phyloP scores from a whole-genome alignment of 192 early-diverging fungal species.

The Mortierella hygrophila region DNA sequence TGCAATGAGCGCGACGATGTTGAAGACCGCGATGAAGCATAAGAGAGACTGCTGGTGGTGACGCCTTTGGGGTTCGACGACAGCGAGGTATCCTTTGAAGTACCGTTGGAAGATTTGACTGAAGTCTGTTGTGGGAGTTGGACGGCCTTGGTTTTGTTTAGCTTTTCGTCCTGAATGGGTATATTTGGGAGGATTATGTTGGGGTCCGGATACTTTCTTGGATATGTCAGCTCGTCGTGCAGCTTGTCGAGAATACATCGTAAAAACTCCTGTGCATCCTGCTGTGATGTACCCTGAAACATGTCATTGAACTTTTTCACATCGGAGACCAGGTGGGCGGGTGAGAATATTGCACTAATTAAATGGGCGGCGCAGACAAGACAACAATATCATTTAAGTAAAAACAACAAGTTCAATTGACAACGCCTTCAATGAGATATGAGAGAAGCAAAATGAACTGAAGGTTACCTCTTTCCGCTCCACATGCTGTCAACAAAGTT shows the following conservation, averaged over 20 bases:
- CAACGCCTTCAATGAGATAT: background rate
- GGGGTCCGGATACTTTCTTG: constrained; percentile 18
- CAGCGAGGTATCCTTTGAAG: constrained; percentile 3
- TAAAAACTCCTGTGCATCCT: constrained; percentile 61
- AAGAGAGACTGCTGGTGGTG: constrained; percentile 39
- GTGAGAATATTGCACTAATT: constrained; percentile 51
- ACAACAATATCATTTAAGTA: background rate
- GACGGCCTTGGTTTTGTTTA: constrained; percentile 5
- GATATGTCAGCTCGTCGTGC: constrained; percentile 59
- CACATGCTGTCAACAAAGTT: constrained; percentile 56
- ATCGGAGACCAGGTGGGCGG: constrained; percentile 44
- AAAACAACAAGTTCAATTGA: background rate
- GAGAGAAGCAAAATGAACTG: too few relatives aligned
- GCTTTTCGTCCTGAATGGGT: constrained; percentile 32
- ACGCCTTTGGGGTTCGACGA: constrained; percentile 15
- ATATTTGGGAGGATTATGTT: constrained; percentile 10
- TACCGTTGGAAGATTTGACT: background rate
- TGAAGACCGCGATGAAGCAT: constrained; percentile 41
- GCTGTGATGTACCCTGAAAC: constrained; percentile 54
- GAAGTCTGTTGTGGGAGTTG: constrained; percentile 5
- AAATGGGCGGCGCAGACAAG: background rate
- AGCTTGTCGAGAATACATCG: constrained; percentile 55
- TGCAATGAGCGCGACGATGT: constrained; percentile 32
- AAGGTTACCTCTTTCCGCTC: constrained; percentile 51
- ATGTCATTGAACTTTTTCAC: constrained; percentile 53